Evolutionary conservation across 2,329 filamentous ascomycete genomes (phyloP), one percentile per base, ranked within the genome.

Genomic region (Fusarium decemcellulare): DNA sequence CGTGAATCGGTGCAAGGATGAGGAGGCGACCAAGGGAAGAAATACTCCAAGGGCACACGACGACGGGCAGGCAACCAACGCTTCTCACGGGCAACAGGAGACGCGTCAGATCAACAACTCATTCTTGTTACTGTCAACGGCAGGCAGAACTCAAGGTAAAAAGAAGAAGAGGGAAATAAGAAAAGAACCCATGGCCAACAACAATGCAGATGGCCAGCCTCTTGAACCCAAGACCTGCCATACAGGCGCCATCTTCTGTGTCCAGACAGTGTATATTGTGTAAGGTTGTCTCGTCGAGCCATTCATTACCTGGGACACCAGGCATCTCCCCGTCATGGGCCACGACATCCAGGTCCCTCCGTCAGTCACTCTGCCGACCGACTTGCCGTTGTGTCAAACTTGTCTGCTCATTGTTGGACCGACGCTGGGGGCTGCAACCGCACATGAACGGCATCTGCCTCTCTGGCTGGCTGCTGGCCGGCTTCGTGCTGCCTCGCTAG

Each of bases 331-430:
- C 47, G 10, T 23, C 15, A 12, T 6, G 18, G 8, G 14, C 23
- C 36, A 23, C 23, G n/a, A 10, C 8, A 14, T n/a, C 29, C 18
- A 14, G 29, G 30, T 53, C 52, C 58, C n/a, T 40, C 37, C 51
- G 57, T 57, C 59, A 29, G 36, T 46, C 34, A 14, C 27, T 58
- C 54, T 36, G 43, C 37, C 43, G 52, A 68, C 55, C 23, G 65
- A 40, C 50, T 64, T 56, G 53, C 67, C 63, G 67, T 70, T 58
- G 67, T 67, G 66, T 57, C 67, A 70, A 66, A 36, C 58, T 63
- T 30, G 46, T 67, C 47, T 63, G 54, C 59, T 32, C 63, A 52
- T 70, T 70, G 63, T 70, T 64, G 27, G 52, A 65, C 67, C 55
- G 30, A 59, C 59, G 18, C 43, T 42, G 63, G 63, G 32, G 53